These are phyloP conservation scores for Yarrowia sp. DNA, from an alignment of 805 yeast genomes.

Conservation along the genomic window DNA sequence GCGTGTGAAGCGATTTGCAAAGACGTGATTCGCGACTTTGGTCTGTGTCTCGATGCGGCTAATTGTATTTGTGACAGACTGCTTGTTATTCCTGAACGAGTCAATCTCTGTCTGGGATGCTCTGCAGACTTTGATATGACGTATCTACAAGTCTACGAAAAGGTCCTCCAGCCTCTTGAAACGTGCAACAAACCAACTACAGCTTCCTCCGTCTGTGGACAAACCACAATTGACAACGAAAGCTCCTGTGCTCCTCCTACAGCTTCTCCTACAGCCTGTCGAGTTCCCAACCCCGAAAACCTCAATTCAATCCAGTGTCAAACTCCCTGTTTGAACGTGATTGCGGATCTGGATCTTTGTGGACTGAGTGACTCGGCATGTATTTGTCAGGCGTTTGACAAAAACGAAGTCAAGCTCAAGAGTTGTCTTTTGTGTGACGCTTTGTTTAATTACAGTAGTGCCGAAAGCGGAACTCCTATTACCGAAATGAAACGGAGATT, in stretches of 20 bases:
- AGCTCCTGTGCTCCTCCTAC: background rate
- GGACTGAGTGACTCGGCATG: background rate
- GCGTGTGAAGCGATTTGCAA: background rate
- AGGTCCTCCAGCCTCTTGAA: background rate
- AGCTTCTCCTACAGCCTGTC: background rate
- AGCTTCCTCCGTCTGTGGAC: background rate
- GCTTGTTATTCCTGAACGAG: background rate
- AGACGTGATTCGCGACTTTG: background rate
- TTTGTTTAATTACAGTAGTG: background rate
- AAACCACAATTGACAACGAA: background rate
- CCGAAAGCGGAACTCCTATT: background rate
- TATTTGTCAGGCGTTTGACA: background rate
- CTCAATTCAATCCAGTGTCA: background rate
- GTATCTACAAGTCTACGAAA: background rate
- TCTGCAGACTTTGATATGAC: background rate
- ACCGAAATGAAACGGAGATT: background rate
- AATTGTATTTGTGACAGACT: background rate
- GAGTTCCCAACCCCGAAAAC: background rate
- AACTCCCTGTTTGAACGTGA: background rate
- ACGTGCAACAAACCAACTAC: background rate
- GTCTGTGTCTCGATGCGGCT: background rate
- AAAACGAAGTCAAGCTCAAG: background rate
- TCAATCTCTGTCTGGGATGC: constrained; percentile 1
- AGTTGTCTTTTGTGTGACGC: background rate
- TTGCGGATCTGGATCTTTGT: background rate